phyloP scores from a whole-genome alignment of 2,329 filamentous ascomycete species.

The Gliomastix tumulicola region DNA sequence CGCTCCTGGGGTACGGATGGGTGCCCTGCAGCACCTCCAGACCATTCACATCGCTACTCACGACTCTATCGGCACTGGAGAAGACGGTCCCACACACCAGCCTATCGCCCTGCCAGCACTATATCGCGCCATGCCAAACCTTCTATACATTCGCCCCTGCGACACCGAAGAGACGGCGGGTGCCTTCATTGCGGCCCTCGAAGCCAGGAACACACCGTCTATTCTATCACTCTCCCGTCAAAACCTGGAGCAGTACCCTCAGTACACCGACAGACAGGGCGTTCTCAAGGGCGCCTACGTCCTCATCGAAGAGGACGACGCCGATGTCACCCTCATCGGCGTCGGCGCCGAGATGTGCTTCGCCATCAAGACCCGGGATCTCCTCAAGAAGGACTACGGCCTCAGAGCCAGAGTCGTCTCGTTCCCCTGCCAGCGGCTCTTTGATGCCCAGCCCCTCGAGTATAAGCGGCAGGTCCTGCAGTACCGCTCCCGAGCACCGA shows the following conservation, averaged over 20 bases:
- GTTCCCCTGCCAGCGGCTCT: slow-evolving; percentile 36
- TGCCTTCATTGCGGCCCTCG: slow-evolving; percentile 42
- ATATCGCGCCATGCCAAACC: slow-evolving; percentile 56
- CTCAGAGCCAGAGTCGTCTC: slow-evolving; percentile 32
- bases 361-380: slow-evolving; percentile 19
- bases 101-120: slow-evolving; percentile 49
- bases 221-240: slow-evolving; percentile 43
- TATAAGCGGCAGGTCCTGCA: slow-evolving; percentile 38
- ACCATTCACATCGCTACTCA: slow-evolving; percentile 55
- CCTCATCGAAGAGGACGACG: slow-evolving; percentile 31
- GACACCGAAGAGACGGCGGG: slow-evolving; percentile 52
- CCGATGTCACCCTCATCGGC: slow-evolving; percentile 36
- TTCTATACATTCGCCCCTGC: slow-evolving; percentile 52
- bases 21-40: slow-evolving; percentile 46
- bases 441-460: slow-evolving; percentile 30
- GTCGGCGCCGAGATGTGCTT: slow-evolving; percentile 27
- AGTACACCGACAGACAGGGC: slow-evolving; percentile 28
- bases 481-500: slow-evolving; percentile 32
- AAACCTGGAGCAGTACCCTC: slow-evolving; percentile 28
- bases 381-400: slow-evolving; percentile 28
- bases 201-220: slow-evolving; percentile 28
- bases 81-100: slow-evolving; percentile 57
- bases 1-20: slow-evolving; percentile 53
- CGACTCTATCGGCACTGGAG: slow-evolving; percentile 51
- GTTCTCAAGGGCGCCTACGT: slow-evolving; percentile 38